Base-by-base conservation (phyloP, 169 alveolate species). In the Eimeria zaria region DNA sequence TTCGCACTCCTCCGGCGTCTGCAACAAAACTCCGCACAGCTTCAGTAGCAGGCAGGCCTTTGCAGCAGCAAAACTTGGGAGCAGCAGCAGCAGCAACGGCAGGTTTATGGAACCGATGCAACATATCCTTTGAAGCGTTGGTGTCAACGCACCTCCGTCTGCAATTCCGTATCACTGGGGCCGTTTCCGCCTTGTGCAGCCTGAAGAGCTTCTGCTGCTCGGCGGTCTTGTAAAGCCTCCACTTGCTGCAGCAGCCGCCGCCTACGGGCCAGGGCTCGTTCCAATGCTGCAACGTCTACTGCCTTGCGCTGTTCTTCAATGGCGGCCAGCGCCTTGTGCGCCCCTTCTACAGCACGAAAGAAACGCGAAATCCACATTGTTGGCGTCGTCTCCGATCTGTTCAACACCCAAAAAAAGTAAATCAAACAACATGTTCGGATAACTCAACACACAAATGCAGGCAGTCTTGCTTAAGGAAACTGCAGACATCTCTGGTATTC, bases 351-450 rank as follows among this genome's bases (percentile, higher is more conserved):
- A 2, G 92, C 92, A 11, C 92, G 92, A 33, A 85, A 85, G 80
- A 85, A 85, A 39, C 92, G 92, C 46, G 92, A 85, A 24, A 85
- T 85, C 92, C 92, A 85, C 78, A 85, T 85, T 16, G 78, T 55
- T 9, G 92, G 92, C 12, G 78, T 85, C 24, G 92, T 85, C 39
- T 85, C 92, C 4, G 92, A 85, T 0, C 92, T 85, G 18, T 3
- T 20, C 27, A 14, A 51, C 89, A 80, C n/a, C 53, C 48, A n/a
- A 22, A 1, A 58, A 44, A 58, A 67, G 24, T 20, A 74, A 44
- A 7, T 20, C 20, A 44, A 60, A 41, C 62, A 22, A 7, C 41
- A n/a, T n/a, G n/a, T n/a, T n/a, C n/a, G n/a, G n/a, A n/a, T n/a
- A n/a, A n/a, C n/a, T n/a, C n/a, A n/a, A n/a, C n/a, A n/a, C n/a